Percentiles rank a stretch among this genome's conserved stretches.
Conservation (phyloP, 139 green algal genomes). For the Limnomonas spitsbergensis region DNA sequence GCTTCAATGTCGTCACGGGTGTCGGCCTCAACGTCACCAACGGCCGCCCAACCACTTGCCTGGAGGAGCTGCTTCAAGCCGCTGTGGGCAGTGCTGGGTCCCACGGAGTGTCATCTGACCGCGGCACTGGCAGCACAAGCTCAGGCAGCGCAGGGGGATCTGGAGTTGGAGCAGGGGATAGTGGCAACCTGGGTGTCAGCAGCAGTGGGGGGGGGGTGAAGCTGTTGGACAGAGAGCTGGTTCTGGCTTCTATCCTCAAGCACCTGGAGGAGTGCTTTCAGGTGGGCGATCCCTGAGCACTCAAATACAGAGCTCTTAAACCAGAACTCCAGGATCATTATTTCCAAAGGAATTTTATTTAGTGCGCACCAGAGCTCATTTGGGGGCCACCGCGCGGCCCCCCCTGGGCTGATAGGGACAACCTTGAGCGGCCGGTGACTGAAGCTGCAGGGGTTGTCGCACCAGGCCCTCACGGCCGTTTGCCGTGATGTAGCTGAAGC, state of each 20-base stretch:
- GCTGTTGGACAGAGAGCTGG: slow-evolving; percentile 18
- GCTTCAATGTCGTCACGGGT: slow-evolving; percentile 73
- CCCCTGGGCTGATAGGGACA: too few relatives aligned
- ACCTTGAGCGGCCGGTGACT: too few relatives aligned
- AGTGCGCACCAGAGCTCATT: too few relatives aligned
- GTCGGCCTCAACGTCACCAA: slow-evolving; percentile 92
- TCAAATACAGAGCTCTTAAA: too few relatives aligned
- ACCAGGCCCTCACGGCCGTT: too few relatives aligned
- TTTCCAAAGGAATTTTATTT: too few relatives aligned
- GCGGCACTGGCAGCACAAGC: slow-evolving; percentile 14
- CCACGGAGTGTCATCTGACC: too few relatives aligned
- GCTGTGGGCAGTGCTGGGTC: neutral
- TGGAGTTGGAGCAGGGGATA: neutral
- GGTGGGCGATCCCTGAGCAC: slow-evolving; percentile 14
- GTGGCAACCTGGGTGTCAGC: neutral
- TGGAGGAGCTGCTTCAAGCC: slow-evolving; percentile 63
- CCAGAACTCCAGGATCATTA: too few relatives aligned
- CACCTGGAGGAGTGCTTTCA: slow-evolving; percentile 37
- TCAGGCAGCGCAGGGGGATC: neutral
- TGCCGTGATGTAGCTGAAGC: too few relatives aligned
- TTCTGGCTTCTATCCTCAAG: slow-evolving; percentile 28
- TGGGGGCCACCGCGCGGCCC: too few relatives aligned
- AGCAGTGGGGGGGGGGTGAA: neutral
- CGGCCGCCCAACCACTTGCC: slow-evolving; percentile 82
- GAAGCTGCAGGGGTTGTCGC: too few relatives aligned